Evolutionary conservation across 805 yeast genomes (phyloP), one percentile per base, ranked within the genome.

Genomic region (Suhomyces sp.): DNA sequence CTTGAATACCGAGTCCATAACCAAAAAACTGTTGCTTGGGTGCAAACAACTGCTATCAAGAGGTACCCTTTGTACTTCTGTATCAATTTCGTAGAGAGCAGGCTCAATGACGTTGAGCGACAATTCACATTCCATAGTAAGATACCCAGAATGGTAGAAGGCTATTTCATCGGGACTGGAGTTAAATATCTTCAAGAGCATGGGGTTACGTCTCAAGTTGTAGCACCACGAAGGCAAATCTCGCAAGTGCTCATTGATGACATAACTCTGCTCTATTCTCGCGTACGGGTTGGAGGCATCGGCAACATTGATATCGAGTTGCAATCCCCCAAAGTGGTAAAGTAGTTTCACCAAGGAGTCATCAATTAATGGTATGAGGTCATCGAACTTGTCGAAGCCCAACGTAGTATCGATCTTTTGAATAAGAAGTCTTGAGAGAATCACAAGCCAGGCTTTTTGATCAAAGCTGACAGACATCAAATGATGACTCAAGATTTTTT

Each of bases 111-210:
- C 63, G 7, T 51, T 51, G 17, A 60, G 44, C 1, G 76, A 64
- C 6, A 49, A 48, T 3, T 59, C 55, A 12, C 53, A 44, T 6
- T 57, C 51, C 24, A 62, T 49, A 42, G 54, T 61, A 46, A 65
- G 50, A 42, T 72, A 71, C 64, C 68, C 60, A 45, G 66, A 64
- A 53, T 74, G 76, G 53, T 73, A 66, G 54, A 56, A 68, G 12
- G 79, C 74, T n/a, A 79, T 73, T 57, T 76, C 80, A 51, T 77
- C 81, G 0, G 80, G 81, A 48, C 75, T 70, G 9, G 74, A 67
- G 54, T 76, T 76, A 59, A 74, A 75, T 3, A 72, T 68, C 40
- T 66, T 60, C 7, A 75, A 57, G 27, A 77, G 66, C 31, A 68
- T 71, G 4, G 70, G 72, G 48, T 72, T 72, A 49, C 68, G 64